A percentile compares a stretch with the other conserved stretches of the same genome.
Conservation (phyloP, 805 yeast genomes). For the Ogataea naganishii region DNA sequence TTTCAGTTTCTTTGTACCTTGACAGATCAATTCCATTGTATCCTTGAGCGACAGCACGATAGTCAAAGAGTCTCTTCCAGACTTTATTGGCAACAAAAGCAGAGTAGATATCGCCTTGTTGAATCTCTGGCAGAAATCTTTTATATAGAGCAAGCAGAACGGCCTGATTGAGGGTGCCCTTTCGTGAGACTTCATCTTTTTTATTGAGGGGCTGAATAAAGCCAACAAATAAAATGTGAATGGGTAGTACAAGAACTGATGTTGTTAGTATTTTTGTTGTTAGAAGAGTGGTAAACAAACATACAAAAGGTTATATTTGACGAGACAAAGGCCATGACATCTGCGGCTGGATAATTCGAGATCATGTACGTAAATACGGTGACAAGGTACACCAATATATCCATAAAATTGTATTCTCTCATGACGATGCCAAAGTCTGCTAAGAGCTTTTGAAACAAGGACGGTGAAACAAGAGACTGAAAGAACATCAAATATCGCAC, state of each 20-base stretch:
- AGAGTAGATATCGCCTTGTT: constrained; percentile 6
- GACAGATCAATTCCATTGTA: constrained; percentile 28
- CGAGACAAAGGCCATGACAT: constrained; percentile 11
- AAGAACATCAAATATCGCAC: too few species aligned
- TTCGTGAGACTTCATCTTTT: constrained; percentile 19
- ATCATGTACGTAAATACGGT: constrained; percentile 17
- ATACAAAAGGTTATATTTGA: constrained; percentile 13
- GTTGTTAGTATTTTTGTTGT: not conserved
- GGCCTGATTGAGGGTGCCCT: constrained; percentile 21
- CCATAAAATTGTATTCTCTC: constrained; percentile 23
- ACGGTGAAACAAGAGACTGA: too few species aligned
- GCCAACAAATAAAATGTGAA: constrained; percentile 19
- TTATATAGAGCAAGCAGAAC: constrained; percentile 11
- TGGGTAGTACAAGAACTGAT: constrained; percentile 14
- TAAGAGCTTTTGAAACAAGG: too few species aligned
- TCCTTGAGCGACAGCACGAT: constrained; percentile 23
- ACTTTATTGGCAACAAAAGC: constrained; percentile 21
- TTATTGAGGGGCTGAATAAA: constrained; percentile 21
- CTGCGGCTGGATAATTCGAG: constrained; percentile 14
- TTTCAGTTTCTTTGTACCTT: not conserved
- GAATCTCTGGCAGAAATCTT: constrained; percentile 11
- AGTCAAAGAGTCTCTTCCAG: constrained; percentile 22
- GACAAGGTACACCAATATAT: constrained; percentile 15
- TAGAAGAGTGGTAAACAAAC: constrained; percentile 1
- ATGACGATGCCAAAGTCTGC: too few species aligned